Evolutionary conservation across 495 filamentous ascomycete genomes (phyloP), one percentile per base, ranked within the genome.

Genomic region (Neohortaea acidophila): DNA sequence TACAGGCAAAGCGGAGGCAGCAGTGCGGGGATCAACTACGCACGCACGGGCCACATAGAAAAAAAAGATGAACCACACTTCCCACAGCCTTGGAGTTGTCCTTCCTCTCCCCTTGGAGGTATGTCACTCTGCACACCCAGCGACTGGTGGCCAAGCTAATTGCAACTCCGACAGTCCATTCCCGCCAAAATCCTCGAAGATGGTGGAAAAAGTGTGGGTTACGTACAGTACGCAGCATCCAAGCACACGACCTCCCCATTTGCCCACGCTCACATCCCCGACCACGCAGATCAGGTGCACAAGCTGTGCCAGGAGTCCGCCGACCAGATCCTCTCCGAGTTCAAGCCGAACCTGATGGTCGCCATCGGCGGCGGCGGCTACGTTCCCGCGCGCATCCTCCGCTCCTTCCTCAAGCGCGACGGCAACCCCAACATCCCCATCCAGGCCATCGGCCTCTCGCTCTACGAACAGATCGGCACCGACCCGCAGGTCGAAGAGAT

Each of bases 291-390:
- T 7, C 21, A 96, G 87, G 81, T 97, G 48, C 89, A 99, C 70
- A 89, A 94, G 59, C 72, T 99, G 49, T 99, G 89, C 63, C 84
- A 93, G 61, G 65, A 71, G 39, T 72, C 82, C 2, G 89, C 86
- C 14, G 67, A 73, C 31, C 62, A 65, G 43, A 93, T 96, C 58
- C 76, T 99, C 45, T 65, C 73, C 54, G 69, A 78, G 1, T 83
- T 92, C 65, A 67, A 80, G 49, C 89, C 89, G 28, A 84, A 93
- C 55, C 78, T 99, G 38, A 94, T 99, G 72, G 91, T 99, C 58
- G 89, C 89, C 53, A 99, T 99, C 54, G 89, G 89, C 44, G 89
- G 89, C 45, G 89, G 89, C 53, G 89, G 89, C 38, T 99, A 94
- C 59, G 84, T 99, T 15, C 89, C 89, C 32, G 89, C 89, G 27